Base-by-base conservation (phyloP, 2,329 filamentous ascomycete species). In the Paecilomyces variotii region DNA sequence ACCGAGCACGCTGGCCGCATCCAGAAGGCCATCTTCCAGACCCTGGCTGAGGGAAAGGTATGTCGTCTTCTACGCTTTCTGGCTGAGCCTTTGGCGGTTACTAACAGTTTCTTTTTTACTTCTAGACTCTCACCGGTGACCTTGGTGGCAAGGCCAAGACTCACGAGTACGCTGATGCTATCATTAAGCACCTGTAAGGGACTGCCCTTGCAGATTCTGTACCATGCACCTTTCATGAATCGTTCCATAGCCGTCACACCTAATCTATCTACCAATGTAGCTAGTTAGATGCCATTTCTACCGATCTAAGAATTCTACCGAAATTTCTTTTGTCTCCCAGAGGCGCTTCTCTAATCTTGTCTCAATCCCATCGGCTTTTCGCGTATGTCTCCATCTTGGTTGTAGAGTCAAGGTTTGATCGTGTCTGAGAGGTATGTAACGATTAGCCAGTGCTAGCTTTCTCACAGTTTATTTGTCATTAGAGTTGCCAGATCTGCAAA, bases 91-190 rank as follows among this genome's bases (percentile, higher is more conserved):
- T 30, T 19, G 35, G n/a, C 4, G 6, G 14, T 53, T 63, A 55
- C 63, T 64, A 57, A 68, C 59, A 3, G 60, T 50, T 53, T 19
- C 19, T 19, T 19, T 24, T 53, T 28, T 57, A 27, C 57, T 49
- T 57, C 4, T 69, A 85, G 83, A 78, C 86, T 62, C 86, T 99
- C 77, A 99, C 94, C 34, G 93, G 94, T 71, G 94, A 99, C 78
- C 82, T 99, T 69, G 94, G 94, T 70, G 94, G 94, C 75, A 96
- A 91, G 82, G 85, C 94, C 70, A 96, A 95, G 87, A 99, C 94
- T 60, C 82, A 87, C 79, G 90, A 99, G 82, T 99, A 95, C 77
- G 91, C 94, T 60, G 84, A 83, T 61, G 93, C 94, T 67, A 97
- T 99, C 74, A 97, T 97, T 77, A 80, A 81, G 72, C 80, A 81